Base-by-base conservation (phyloP, 1,139 yeast species). In the Kodamaea alishanica region DNA sequence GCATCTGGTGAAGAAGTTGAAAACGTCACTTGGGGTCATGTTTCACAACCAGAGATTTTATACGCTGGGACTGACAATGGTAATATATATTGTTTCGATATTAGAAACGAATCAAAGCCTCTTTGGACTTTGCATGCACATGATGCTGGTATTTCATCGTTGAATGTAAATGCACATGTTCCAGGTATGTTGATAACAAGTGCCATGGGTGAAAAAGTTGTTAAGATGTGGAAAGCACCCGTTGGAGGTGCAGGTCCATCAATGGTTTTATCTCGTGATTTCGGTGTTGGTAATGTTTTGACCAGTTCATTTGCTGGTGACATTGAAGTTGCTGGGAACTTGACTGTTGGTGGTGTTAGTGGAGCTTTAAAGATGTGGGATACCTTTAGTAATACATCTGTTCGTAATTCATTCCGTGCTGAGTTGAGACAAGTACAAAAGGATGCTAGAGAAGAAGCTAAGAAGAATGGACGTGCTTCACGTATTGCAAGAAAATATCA, bases 51-150 rank as follows among this genome's bases (percentile, higher is more conserved):
- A 25, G 79, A 81, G 49, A 65, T 76, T 30, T 85, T 92, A 58
- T 79, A 84, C 56, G 95, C 89, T 32, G 96, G 97, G 52, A 89
- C 97, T 28, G 98, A 92, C 60, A 75, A 79, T 47, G 99, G 99
- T 58, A 83, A 83, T 54, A 79, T 92, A 27, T 87, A 87, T 65
- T 84, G 94, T 48, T 90, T 85, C 54, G 98, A 92, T 63, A 83
- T 87, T 34, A 79, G 96, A 60, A 77, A 71, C 36, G 73, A 71
- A 33, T 71, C 75, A 38, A 78, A 75, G 49, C 89, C 96, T 23
- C 56, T 92, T 29, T 92, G 99, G 99, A 87, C 95, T 5, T 73
- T 92, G 54, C 96, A 94, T 65, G 98, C 98, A 2, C 98, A 92
- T 60, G 97, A 92, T 63, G 79, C 95, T 4, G 97, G 95, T 43